Percentiles rank a stretch among this genome's conserved stretches.
These are phyloP conservation scores for Monosporozyma siamensis DNA, from an alignment of 805 yeast genomes.

Conservation along the genomic window DNA sequence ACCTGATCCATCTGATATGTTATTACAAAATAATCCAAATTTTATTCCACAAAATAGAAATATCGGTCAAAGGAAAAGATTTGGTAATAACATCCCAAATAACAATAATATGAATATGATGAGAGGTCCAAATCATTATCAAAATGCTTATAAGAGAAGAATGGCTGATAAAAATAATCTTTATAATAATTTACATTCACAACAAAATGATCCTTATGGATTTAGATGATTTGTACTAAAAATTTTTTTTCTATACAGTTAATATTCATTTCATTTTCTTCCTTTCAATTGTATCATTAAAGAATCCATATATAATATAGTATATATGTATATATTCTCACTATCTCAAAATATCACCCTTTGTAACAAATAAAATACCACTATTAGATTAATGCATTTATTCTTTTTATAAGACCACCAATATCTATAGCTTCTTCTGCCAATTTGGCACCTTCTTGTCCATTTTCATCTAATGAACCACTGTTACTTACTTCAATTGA, in stretches of 20 bases:
- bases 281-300: background rate
- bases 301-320: too few species aligned
- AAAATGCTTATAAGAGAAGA: slow-evolving; percentile 35
- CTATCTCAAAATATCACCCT: too few species aligned
- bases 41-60: slow-evolving; percentile 20
- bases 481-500: background rate
- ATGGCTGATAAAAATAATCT: slow-evolving; percentile 17
- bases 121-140: slow-evolving; percentile 18
- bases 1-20: slow-evolving; percentile 33
- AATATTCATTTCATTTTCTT: background rate
- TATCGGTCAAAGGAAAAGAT: slow-evolving; percentile 3
- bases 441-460: background rate
- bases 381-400: too few species aligned
- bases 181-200: slow-evolving; percentile 31
- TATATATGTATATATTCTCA: too few species aligned
- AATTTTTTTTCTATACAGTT: background rate
- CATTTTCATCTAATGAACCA: background rate
- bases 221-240: slow-evolving; percentile 19
- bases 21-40: slow-evolving; percentile 43
- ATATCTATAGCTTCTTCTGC: background rate
- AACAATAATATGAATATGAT: slow-evolving; percentile 4
- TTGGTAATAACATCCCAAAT: slow-evolving; percentile 2
- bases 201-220: slow-evolving; percentile 38
- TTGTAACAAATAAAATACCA: too few species aligned
- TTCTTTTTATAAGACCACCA: background rate